Percentiles rank a stretch among this genome's conserved stretches.
phyloP scores from a whole-genome alignment of 352 stramenopile species.

The Stramenopiles sp. region DNA sequence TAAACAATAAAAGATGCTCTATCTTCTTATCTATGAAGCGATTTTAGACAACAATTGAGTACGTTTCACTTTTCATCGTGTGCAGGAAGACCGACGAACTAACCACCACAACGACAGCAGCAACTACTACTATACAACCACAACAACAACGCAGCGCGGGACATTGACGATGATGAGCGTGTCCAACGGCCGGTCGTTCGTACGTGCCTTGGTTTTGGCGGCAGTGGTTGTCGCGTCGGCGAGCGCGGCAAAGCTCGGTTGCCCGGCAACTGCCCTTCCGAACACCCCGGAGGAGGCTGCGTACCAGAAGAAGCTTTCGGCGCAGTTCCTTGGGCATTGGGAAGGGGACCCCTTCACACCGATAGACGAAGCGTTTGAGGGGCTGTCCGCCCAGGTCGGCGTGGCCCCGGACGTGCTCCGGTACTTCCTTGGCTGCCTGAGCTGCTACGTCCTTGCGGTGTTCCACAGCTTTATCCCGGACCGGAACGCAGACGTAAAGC shows the following conservation, averaged over 20 bases:
- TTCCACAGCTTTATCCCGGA: neutral
- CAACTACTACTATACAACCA: too few species aligned
- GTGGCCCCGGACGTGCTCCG: neutral
- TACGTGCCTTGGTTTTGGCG: neutral
- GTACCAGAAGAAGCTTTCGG: neutral
- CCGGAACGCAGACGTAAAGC: neutral
- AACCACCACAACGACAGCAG: too few species aligned
- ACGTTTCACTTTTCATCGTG: too few species aligned
- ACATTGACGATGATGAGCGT: too few species aligned
- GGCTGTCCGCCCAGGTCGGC: neutral
- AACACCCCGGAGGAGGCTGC: neutral
- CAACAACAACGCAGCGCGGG: too few species aligned
- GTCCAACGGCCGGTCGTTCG: too few species aligned
- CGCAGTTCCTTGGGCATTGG: neutral
- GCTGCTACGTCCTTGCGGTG: neutral
- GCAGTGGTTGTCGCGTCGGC: neutral
- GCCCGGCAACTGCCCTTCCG: neutral
- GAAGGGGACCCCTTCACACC: neutral
- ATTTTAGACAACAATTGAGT: too few species aligned
- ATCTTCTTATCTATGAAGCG: too few species aligned
- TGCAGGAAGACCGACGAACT: too few species aligned
- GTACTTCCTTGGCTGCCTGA: neutral
- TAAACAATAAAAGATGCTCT: too few species aligned
- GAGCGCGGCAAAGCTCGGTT: neutral
- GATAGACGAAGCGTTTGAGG: neutral